Evolutionary conservation across 257 asterid genomes (phyloP).

Genomic region (Penstemon newberryi): DNA sequence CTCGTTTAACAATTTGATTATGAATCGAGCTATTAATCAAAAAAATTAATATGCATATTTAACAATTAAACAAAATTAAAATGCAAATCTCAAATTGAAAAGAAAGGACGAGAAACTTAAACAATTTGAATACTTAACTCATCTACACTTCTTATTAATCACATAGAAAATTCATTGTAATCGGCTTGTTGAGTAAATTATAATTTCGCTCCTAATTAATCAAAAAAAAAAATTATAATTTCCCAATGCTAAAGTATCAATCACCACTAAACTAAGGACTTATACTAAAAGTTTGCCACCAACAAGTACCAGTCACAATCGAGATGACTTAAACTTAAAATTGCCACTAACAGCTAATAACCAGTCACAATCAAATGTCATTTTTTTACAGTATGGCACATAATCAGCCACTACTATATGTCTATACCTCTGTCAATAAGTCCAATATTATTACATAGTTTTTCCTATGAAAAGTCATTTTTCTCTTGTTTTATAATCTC

Average conservation of each 20-base stretch:
- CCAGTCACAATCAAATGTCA: constrained; percentile 31
- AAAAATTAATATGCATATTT: too few species aligned
- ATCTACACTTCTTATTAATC: too few species aligned
- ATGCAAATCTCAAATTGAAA: too few species aligned
- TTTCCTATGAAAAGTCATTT: not conserved
- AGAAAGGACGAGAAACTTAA: too few species aligned
- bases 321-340: constrained; percentile 11
- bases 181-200: too few species aligned
- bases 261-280: constrained; percentile 29
- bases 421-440: constrained; percentile 3
- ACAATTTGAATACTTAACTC: too few species aligned
- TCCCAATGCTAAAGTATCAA: not conserved
- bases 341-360: constrained; percentile 24
- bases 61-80: too few species aligned
- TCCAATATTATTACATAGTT: not conserved
- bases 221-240: too few species aligned
- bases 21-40: too few species aligned
- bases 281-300: constrained; percentile 22
- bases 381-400: constrained; percentile 16
- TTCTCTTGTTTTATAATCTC: not conserved
- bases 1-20: too few species aligned
- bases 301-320: constrained; percentile 31
- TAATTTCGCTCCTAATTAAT: too few species aligned
- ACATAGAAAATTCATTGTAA: too few species aligned
- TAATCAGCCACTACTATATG: constrained; percentile 24